phyloP scores from a whole-genome alignment of 768 basidiomycete species.

The Calocybe gangraenosa region DNA sequence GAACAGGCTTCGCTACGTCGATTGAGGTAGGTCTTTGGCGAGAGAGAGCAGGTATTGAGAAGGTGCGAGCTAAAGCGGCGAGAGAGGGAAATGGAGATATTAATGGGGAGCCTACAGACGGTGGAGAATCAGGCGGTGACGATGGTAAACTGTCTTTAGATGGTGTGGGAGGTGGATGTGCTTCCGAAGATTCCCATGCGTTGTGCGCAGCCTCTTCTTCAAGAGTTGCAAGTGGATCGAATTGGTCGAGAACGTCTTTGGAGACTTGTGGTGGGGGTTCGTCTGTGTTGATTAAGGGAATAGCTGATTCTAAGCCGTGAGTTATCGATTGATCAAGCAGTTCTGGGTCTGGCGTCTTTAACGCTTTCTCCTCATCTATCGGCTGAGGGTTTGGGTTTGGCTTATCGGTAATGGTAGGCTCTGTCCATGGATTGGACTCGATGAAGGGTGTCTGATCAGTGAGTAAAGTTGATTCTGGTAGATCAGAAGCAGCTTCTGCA shows the following conservation, averaged over 20 bases:
- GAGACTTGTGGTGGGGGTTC: constrained; percentile 21
- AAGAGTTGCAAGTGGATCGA: constrained; percentile 60
- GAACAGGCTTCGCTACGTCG: constrained; percentile 54
- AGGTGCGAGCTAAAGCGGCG: constrained; percentile 61
- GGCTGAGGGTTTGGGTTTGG: constrained; percentile 15
- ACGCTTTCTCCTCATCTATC: constrained; percentile 16
- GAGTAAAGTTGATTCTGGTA: background rate
- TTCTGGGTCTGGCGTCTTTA: constrained; percentile 40
- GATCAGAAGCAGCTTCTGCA: background rate
- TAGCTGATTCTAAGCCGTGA: constrained; percentile 28
- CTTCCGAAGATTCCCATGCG: constrained; percentile 62
- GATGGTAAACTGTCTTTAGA: constrained; percentile 28
- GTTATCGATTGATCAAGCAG: constrained; percentile 36
- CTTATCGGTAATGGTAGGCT: constrained; percentile 16
- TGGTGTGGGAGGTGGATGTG: constrained; percentile 52
- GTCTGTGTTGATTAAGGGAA: constrained; percentile 15
- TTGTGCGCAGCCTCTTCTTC: constrained; percentile 58
- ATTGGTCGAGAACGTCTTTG: constrained; percentile 53
- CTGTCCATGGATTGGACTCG: constrained; percentile 40
- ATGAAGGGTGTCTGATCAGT: constrained; percentile 14
- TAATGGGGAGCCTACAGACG: constrained; percentile 25
- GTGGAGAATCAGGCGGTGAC: constrained; percentile 22
- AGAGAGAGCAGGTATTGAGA: constrained; percentile 49
- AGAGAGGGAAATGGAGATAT: constrained; percentile 57
- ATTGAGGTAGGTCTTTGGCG: constrained; percentile 56